Conservation (phyloP, 768 basidiomycete genomes). For the Mycena amicta region DNA sequence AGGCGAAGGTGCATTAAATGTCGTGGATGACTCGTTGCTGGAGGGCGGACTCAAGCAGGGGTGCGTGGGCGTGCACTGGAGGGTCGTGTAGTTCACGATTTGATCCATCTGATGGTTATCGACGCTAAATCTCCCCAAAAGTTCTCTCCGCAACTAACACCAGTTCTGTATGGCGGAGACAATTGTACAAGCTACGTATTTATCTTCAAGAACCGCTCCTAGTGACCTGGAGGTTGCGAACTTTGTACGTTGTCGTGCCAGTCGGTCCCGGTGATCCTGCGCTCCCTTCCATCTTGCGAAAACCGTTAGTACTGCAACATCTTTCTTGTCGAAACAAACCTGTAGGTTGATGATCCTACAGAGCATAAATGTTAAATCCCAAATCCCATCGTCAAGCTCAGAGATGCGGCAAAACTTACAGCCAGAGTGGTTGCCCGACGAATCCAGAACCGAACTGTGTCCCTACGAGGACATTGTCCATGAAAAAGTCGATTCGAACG, state of each 20-base stretch:
- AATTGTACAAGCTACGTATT: too few species aligned
- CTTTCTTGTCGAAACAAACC: conserved; percentile 22
- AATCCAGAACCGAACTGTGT: conserved; percentile 45
- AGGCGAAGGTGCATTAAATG: neutral
- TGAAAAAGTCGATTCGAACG: conserved; percentile 44
- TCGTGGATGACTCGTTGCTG: too few species aligned
- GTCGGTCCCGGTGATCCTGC: conserved; percentile 45
- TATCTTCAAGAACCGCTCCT: conserved; percentile 32
- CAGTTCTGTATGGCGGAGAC: too few species aligned
- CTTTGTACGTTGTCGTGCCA: conserved; percentile 44
- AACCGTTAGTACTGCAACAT: neutral
- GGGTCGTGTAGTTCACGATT: neutral
- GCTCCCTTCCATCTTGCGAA: conserved; percentile 46
- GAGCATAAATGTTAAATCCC: neutral
- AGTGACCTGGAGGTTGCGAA: conserved; percentile 43
- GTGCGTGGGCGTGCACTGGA: too few species aligned
- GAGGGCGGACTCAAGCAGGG: too few species aligned
- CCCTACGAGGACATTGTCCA: conserved; percentile 38
- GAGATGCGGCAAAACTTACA: too few species aligned
- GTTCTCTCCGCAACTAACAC: too few species aligned
- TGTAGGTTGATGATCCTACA: conserved; percentile 46
- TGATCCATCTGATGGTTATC: neutral
- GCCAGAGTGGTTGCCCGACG: conserved; percentile 42
- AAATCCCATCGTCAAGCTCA: too few species aligned
- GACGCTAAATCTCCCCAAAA: too few species aligned